A percentile compares a stretch with the other conserved stretches of the same genome.
Conservation (phyloP, 1,284 basidiomycete species). For the Tilletia caries region DNA sequence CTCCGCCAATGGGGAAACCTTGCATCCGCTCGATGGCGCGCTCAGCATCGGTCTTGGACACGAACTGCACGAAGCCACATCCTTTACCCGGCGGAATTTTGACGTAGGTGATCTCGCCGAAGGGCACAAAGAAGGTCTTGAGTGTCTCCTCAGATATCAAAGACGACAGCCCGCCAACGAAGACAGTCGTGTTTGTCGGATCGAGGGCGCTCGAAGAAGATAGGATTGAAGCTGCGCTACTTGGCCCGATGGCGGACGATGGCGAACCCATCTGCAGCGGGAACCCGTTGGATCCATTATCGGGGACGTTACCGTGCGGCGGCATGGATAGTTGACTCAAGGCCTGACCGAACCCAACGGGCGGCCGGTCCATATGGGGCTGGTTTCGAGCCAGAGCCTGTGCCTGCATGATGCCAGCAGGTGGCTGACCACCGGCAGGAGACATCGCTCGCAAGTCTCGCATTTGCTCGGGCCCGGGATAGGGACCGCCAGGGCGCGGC, state of each 20-base stretch:
- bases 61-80: conserved; percentile 92
- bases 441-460: conserved; percentile 8
- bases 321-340: not conserved
- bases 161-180: conserved; percentile 49
- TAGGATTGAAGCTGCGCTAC: not conserved
- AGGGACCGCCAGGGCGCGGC: not conserved
- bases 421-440: not conserved
- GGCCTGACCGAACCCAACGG: not conserved
- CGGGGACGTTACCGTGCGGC: not conserved
- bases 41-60: conserved; percentile 84
- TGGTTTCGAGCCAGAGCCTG: not conserved
- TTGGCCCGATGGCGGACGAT: not conserved
- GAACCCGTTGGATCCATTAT: not conserved
- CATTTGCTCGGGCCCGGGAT: not conserved
- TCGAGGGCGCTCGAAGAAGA: conserved; percentile 33
- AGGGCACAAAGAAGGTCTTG: conserved; percentile 48
- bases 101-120: conserved; percentile 59
- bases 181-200: conserved; percentile 52
- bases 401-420: not conserved
- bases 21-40: conserved; percentile 92
- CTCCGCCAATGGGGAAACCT: conserved; percentile 83
- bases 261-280: not conserved
- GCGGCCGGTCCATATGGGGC: not conserved
- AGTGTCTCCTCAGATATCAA: conserved; percentile 49
- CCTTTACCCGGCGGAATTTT: conserved; percentile 93